Evolutionary conservation across 2,329 filamentous ascomycete genomes (phyloP), one percentile per base, ranked within the genome.

Genomic region (Metarhizium guizhouense): DNA sequence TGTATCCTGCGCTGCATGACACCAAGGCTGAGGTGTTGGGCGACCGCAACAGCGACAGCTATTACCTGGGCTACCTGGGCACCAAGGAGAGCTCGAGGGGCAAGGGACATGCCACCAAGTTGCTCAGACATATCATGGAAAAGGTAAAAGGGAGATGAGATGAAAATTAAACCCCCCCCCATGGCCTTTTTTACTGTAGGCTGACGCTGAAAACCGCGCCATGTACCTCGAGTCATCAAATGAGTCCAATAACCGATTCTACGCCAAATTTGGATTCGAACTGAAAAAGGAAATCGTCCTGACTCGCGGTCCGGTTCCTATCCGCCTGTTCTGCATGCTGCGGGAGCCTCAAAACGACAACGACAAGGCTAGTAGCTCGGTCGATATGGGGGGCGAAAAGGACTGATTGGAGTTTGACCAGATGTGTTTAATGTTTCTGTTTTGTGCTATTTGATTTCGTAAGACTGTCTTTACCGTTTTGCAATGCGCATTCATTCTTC

Each of bases 31-130:
- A 82, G 58, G 78, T 88, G 58, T 80, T 94, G 69, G 85, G 86
- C 25, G 76, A 80, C 43, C 79, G 83, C 52, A 85, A 90, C 66
- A 69, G 76, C 62, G 76, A 87, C 58, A 84, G 81, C 66, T 94
- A 88, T 79, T 94, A 94, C 69, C 83, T 95, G 54, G 87, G 91
- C 51, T 94, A 93, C 70, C 77, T 95, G 58, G 90, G 89, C 59
- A 91, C 87, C 52, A 87, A 85, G 68, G 83, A 86, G 38, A 77
- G 76, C 58, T 83, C 85, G 4, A 82, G 86, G 58, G 83, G 88
- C 51, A 85, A 85, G 62, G 89, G 90, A 11, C 89, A 89, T 68
- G 87, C 84, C 16, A 78, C 78, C 61, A 85, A 83, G 72, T 76
- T 92, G 59, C 82, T 94, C 60, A 78, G 84, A 67, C 77, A 88